Evolutionary conservation across 1,139 yeast genomes (phyloP).

Genomic region (Suhomyces kunorum): DNA sequence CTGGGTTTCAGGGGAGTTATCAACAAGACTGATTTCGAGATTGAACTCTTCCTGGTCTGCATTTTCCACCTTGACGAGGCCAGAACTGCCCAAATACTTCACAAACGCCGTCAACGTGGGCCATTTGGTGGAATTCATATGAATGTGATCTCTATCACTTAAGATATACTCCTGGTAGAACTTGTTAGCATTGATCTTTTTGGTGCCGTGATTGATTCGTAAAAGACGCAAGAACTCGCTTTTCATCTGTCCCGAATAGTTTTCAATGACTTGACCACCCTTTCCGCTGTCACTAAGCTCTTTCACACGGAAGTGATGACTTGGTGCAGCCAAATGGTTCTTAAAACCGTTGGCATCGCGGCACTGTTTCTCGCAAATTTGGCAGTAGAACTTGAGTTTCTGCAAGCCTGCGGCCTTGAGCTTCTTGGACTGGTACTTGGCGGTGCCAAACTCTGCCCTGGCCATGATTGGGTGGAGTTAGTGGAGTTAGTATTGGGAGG

Average conservation of each 20-base stretch:
- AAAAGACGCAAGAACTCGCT: constrained; percentile 66
- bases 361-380: constrained; percentile 88
- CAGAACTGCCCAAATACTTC: constrained; percentile 59
- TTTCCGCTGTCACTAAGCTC: constrained; percentile 40
- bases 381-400: constrained; percentile 85
- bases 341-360: constrained; percentile 94
- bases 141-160: constrained; percentile 77
- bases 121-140: constrained; percentile 90
- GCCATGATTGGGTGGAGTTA: constrained; percentile 18
- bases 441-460: constrained; percentile 72
- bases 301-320: constrained; percentile 60
- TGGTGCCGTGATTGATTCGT: constrained; percentile 76
- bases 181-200: constrained; percentile 73
- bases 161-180: constrained; percentile 86
- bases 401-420: constrained; percentile 85
- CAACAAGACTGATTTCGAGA: constrained; percentile 36
- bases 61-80: constrained; percentile 56
- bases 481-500: background rate
- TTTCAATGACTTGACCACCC: constrained; percentile 49
- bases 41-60: constrained; percentile 42
- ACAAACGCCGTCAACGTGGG: constrained; percentile 68
- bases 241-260: constrained; percentile 62
- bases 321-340: constrained; percentile 77
- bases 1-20: constrained; percentile 20
- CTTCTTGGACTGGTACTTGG: constrained; percentile 77